These are phyloP conservation scores for Cytospora schulzeri DNA, from an alignment of 2,329 filamentous ascomycete genomes.

Conservation along the genomic window DNA sequence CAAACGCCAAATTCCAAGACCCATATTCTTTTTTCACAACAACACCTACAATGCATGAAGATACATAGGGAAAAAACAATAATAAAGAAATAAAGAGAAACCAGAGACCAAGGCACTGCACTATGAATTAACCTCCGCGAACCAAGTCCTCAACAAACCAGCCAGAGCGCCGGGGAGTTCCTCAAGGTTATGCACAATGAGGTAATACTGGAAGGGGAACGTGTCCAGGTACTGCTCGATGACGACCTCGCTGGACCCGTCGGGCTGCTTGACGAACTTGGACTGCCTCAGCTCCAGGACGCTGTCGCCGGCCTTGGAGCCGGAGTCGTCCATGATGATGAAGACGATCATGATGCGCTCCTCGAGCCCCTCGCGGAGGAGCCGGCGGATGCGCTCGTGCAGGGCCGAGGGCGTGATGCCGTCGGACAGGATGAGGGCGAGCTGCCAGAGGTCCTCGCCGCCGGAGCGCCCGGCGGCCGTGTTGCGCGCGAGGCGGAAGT, in stretches of 20 bases:
- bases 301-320: constrained; percentile 54
- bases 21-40: background rate
- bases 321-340: constrained; percentile 81
- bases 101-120: background rate
- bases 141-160: constrained; percentile 91
- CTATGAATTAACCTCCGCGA: constrained; percentile 66
- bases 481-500: constrained; percentile 76
- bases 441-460: constrained; percentile 81
- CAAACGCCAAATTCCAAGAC: constrained; percentile 11
- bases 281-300: constrained; percentile 90
- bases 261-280: constrained; percentile 70
- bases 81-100: background rate
- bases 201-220: constrained; percentile 96
- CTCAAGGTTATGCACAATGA: constrained; percentile 88
- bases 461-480: constrained; percentile 44
- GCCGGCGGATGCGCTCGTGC: constrained; percentile 77
- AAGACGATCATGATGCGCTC: constrained; percentile 98
- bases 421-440: constrained; percentile 90
- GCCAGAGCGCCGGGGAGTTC: constrained; percentile 89
- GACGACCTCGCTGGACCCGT: constrained; percentile 67
- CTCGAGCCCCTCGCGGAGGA: constrained; percentile 86
- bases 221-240: constrained; percentile 91
- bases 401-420: constrained; percentile 82
- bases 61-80: no score
- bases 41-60: background rate